Conservation (phyloP, 352 stramenopile genomes). For the Phytophthora brassicae region DNA sequence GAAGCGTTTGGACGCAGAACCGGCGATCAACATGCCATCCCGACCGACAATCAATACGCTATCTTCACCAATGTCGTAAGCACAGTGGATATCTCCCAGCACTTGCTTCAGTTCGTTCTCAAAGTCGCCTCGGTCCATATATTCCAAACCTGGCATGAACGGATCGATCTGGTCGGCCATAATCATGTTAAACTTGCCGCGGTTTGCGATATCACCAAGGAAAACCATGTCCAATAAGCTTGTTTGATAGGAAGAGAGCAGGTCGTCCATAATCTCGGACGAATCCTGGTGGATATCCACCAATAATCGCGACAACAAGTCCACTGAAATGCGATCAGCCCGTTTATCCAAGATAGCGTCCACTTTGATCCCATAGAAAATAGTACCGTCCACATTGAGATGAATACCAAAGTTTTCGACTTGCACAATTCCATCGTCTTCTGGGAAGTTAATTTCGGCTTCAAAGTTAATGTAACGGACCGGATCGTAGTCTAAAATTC, state of each 20-base stretch:
- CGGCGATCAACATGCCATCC: slow-evolving; percentile 92
- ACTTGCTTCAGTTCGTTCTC: slow-evolving; percentile 97
- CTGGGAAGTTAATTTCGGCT: slow-evolving; percentile 94
- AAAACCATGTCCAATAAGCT: slow-evolving; percentile 94
- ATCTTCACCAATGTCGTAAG: slow-evolving; percentile 95
- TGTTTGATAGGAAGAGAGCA: slow-evolving; percentile 93
- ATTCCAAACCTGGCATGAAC: slow-evolving; percentile 95
- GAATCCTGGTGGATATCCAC: slow-evolving; percentile 95
- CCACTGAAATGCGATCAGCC: slow-evolving; percentile 94
- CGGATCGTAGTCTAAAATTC: slow-evolving; percentile 96
- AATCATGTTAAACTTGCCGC: slow-evolving; percentile 97
- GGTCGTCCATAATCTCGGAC: slow-evolving; percentile 91
- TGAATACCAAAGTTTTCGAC: slow-evolving; percentile 95
- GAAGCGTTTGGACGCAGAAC: slow-evolving; percentile 91
- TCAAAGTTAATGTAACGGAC: slow-evolving; percentile 98
- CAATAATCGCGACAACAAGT: slow-evolving; percentile 92
- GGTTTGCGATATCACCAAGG: slow-evolving; percentile 88
- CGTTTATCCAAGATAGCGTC: slow-evolving; percentile 95
- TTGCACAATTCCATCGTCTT: slow-evolving; percentile 92
- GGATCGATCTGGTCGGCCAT: slow-evolving; percentile 97
- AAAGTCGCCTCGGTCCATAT: slow-evolving; percentile 97
- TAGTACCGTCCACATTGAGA: slow-evolving; percentile 66
- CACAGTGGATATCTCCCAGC: slow-evolving; percentile 91
- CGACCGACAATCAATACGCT: slow-evolving; percentile 94
- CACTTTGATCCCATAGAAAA: slow-evolving; percentile 82